Base-by-base conservation (phyloP, 352 stramenopile genomes). In the Globisporangium spiculum region DNA sequence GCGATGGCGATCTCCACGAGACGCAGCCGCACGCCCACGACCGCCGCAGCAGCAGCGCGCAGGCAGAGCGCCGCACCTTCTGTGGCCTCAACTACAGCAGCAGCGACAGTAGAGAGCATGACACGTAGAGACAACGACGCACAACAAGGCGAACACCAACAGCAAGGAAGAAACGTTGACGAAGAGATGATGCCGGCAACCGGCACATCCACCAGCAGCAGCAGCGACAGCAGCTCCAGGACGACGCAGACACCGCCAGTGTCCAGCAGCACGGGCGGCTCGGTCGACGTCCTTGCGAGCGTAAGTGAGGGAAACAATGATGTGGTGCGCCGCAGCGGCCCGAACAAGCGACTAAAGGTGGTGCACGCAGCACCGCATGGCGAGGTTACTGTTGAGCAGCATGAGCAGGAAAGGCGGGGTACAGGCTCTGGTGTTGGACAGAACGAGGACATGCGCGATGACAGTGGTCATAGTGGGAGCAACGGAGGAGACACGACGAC, bases 1-100 rank as follows among this genome's bases (percentile, higher is more conserved):
- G 59, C 59, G 41, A 56, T 65, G 60, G 60, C 16, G 38, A 65
- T 55, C 38, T 57, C 60, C 60, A 65, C 60, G 60, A 65, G 60
- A 65, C 60, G 60, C 41, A 24, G 59, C 38, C 38, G 24, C 10
- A n/a, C 44, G 44, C 44, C 44, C 44, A n/a, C 44, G 18, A 52
- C 36, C 14, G 59, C 24, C 5, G 20, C 38, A 4, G 20, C 59
- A n/a, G 8, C 10, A 27, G 18, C 18, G 4, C 16, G 3, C 24
- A 65, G 59, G 3, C 24, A 56, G 59, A 38, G 22, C 58, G 18
- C 38, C 53, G n/a, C 20, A 20, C 32, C 20, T 12, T 30, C 20
- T 10, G 18, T 22, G 32, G 3, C 30, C 3, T 8, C 36, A 64
- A 6, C 30, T 32, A 32, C 58, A 64, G n/a, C 38, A 54, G 14